Conservation (phyloP, 2,329 filamentous ascomycete genomes). For the Mycocentrospora acerina region DNA sequence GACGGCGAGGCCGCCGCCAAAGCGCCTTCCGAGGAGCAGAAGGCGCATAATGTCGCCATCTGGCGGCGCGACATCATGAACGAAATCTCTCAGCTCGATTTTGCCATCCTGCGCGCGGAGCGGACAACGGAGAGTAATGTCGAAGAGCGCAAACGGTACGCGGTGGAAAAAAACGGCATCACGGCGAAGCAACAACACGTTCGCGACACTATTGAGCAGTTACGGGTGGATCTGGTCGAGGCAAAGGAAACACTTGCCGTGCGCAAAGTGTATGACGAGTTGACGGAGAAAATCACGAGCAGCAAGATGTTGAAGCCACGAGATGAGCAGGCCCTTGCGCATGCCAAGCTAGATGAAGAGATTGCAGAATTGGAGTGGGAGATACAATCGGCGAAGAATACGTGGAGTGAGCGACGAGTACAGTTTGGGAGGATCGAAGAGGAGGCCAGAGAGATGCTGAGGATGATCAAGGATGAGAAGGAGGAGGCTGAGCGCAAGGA, state of each 20-base stretch:
- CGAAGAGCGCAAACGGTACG: constrained; percentile 80
- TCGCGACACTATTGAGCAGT: constrained; percentile 69
- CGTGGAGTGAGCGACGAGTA: constrained; percentile 80
- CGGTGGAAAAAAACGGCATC: constrained; percentile 76
- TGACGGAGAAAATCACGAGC: constrained; percentile 82
- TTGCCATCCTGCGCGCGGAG: constrained; percentile 82
- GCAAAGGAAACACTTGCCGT: constrained; percentile 65
- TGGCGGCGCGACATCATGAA: constrained; percentile 82
- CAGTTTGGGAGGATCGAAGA: constrained; percentile 89
- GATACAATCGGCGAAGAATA: constrained; percentile 75
- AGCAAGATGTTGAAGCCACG: constrained; percentile 78
- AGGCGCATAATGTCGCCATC: constrained; percentile 60
- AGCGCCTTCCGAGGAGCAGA: constrained; percentile 53
- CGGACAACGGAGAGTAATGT: constrained; percentile 82
- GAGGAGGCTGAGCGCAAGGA: constrained; percentile 88
- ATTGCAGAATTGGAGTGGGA: constrained; percentile 85
- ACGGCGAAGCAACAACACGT: constrained; percentile 75
- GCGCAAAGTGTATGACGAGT: constrained; percentile 82
- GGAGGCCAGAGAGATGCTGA: constrained; percentile 81
- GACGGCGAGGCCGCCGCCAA: constrained; percentile 48
- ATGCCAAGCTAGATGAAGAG: constrained; percentile 83
- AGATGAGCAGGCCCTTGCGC: constrained; percentile 76
- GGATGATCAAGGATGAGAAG: constrained; percentile 90
- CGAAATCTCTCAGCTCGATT: constrained; percentile 87
- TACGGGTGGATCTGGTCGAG: constrained; percentile 74